Base-by-base conservation (phyloP, 352 stramenopile species). In the Phytophthora vignae region DNA sequence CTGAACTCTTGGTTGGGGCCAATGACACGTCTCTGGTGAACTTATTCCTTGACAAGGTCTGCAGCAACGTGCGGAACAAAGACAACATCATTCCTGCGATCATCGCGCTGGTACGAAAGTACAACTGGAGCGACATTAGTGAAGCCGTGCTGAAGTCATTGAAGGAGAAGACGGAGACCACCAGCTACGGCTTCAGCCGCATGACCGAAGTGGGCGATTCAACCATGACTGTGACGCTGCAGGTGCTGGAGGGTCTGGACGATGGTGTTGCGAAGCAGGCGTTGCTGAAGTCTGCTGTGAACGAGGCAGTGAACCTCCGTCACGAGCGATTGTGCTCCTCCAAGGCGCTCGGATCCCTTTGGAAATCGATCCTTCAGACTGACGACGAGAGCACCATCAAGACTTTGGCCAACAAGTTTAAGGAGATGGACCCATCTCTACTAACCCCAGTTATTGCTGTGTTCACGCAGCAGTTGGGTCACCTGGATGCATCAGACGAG, bases 1-100 rank as follows among this genome's bases (percentile, higher is more conserved):
- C 17, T 25, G 56, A 71, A 3, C 25, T 76, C 10, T 15, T 71
- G 4, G 9, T 53, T n/a, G 62, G 65, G 17, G 36, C 57, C 4
- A 50, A 31, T 9, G 69, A 76, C 21, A 19, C 33, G 17, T n/a
- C 17, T 9, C 57, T 71, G 27, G 57, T 64, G 5, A 59, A 55
- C 8, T 60, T 61, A 10, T 69, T 72, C 25, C 61, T 72, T 10
- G 58, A 64, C 21, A 44, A 69, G 4, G 22, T 64, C 12, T 64
- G 63, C 15, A 44, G 12, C 19, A 22, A 55, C 29, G 31, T 71
- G 48, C 4, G 59, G 2, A 21, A 60, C 44, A 71, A 72, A 44
- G 15, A 31, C 3, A 48, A 56, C 4, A 19, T 72, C 10, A 46
- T 59, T 5, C 21, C 53, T 22, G 27, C 19, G 1, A 40, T 76